These are phyloP conservation scores for Aspergillus fijiensis DNA, from an alignment of 2,329 filamentous ascomycete genomes.

Conservation along the genomic window DNA sequence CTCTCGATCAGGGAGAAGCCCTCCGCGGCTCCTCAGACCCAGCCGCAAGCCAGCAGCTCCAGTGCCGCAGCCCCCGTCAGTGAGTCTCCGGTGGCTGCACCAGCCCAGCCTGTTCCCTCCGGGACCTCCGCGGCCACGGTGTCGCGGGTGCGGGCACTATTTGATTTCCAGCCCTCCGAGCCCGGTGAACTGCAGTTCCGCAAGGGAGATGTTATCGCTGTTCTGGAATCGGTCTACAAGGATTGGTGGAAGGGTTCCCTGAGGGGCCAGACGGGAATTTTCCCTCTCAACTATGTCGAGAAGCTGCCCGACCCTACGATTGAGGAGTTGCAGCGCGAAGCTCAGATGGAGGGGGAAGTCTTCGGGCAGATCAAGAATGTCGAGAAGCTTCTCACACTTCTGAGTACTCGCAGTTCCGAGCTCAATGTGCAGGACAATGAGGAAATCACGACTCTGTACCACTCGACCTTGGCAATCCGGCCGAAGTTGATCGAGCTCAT, in stretches of 20 bases:
- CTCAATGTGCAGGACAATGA: slow-evolving; percentile 89
- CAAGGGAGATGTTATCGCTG: slow-evolving; percentile 95
- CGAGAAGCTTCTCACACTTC: slow-evolving; percentile 77
- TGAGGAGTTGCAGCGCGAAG: slow-evolving; percentile 91
- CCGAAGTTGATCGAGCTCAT: slow-evolving; percentile 98
- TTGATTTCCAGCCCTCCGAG: slow-evolving; percentile 92
- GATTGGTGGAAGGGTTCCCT: slow-evolving; percentile 99
- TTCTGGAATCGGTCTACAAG: slow-evolving; percentile 96
- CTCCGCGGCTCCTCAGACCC: slow-evolving; percentile 35
- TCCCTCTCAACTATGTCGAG: slow-evolving; percentile 97
- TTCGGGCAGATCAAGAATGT: slow-evolving; percentile 76
- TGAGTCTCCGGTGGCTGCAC: slow-evolving; percentile 42
- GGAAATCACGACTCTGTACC: slow-evolving; percentile 88
- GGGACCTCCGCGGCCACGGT: slow-evolving; percentile 96
- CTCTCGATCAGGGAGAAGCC: slow-evolving; percentile 87
- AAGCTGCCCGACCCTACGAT: slow-evolving; percentile 92
- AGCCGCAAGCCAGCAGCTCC: slow-evolving; percentile 39
- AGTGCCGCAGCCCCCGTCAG: slow-evolving; percentile 38
- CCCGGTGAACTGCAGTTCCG: slow-evolving; percentile 93
- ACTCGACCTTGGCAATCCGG: slow-evolving; percentile 88
- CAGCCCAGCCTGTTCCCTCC: slow-evolving; percentile 61
- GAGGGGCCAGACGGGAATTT: slow-evolving; percentile 93
- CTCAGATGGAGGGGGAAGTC: slow-evolving; percentile 86
- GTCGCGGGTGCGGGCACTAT: slow-evolving; percentile 87
- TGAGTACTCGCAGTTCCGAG: slow-evolving; percentile 82